Conservation (phyloP, 495 filamentous ascomycete species). For the Hypoxylon fragiforme region DNA sequence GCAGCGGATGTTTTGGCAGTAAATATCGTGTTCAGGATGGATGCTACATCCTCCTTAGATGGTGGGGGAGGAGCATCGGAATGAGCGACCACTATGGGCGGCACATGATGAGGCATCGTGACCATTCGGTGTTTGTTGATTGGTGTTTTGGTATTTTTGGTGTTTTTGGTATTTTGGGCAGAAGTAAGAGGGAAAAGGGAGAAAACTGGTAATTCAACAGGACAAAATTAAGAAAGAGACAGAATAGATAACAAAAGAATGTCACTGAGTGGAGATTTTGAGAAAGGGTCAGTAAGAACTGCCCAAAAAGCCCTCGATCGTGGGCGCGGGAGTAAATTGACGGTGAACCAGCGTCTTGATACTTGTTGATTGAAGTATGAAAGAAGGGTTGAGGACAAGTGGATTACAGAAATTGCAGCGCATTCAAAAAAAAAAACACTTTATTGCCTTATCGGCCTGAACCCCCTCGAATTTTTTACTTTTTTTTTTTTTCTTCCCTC, state of each 20-base stretch:
- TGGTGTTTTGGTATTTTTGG: too few relatives aligned
- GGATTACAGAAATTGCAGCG: not conserved
- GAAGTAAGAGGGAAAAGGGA: conserved; percentile 6
- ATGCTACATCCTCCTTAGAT: conserved; percentile 69
- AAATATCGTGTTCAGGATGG: conserved; percentile 75
- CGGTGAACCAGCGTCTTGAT: conserved; percentile 20
- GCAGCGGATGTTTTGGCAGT: conserved; percentile 78
- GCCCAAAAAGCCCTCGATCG: conserved; percentile 25
- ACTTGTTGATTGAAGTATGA: conserved; percentile 1
- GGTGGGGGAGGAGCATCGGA: conserved; percentile 58
- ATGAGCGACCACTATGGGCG: conserved; percentile 46
- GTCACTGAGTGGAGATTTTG: not conserved
- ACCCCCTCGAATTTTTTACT: not conserved
- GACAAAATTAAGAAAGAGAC: not conserved
- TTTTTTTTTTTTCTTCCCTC: not conserved
- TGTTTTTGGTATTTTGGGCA: too few relatives aligned
- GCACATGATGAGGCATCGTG: conserved; percentile 42
- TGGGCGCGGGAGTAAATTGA: conserved; percentile 18
- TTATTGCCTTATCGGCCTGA: not conserved
- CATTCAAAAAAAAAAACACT: not conserved
- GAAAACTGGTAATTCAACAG: not conserved
- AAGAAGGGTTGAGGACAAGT: not conserved
- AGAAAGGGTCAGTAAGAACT: conserved; percentile 15
- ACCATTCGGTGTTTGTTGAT: conserved; percentile 7
- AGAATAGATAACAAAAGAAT: not conserved